Percentiles rank a stretch among this genome's conserved stretches.
Evolutionary conservation across 116 monocot species (phyloP).

Genomic region (Papilionanthe hybrid): DNA sequence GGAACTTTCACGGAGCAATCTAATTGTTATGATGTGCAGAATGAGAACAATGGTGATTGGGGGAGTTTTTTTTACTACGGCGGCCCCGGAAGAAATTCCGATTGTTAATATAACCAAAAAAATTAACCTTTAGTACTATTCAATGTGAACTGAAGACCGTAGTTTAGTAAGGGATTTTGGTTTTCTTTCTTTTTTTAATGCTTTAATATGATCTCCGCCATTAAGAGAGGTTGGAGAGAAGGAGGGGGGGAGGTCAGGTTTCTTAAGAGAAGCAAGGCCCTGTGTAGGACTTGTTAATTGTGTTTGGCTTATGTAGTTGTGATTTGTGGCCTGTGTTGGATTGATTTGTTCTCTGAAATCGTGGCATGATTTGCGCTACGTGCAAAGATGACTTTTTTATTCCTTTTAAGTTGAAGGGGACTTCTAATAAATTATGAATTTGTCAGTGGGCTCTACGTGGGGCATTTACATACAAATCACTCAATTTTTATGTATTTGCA

Average conservation of each 20-base stretch:
- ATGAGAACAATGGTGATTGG: constrained; percentile 6
- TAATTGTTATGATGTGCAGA: constrained; percentile 12
- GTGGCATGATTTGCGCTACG: too few relatives aligned
- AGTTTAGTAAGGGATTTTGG: neutral
- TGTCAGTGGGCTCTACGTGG: too few relatives aligned
- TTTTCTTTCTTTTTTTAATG: neutral
- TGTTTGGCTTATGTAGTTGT: neutral
- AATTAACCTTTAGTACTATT: neutral
- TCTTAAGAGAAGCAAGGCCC: too few relatives aligned
- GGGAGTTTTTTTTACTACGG: constrained; percentile 10
- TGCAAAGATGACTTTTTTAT: too few relatives aligned
- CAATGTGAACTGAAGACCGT: neutral
- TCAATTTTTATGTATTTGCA: too few relatives aligned
- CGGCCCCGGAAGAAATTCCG: constrained; percentile 8
- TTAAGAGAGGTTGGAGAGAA: neutral
- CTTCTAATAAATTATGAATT: too few relatives aligned
- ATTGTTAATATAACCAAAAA: neutral
- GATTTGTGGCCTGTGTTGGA: neutral
- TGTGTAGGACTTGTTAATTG: too few relatives aligned
- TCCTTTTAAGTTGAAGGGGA: too few relatives aligned
- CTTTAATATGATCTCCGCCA: neutral
- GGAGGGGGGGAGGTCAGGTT: constrained; percentile 1
- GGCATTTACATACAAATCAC: too few relatives aligned
- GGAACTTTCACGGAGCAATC: constrained; percentile 12
- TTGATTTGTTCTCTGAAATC: too few relatives aligned